These are phyloP conservation scores for Capsicum pubescens DNA, from an alignment of 257 asterid species.

Conservation along the genomic window DNA sequence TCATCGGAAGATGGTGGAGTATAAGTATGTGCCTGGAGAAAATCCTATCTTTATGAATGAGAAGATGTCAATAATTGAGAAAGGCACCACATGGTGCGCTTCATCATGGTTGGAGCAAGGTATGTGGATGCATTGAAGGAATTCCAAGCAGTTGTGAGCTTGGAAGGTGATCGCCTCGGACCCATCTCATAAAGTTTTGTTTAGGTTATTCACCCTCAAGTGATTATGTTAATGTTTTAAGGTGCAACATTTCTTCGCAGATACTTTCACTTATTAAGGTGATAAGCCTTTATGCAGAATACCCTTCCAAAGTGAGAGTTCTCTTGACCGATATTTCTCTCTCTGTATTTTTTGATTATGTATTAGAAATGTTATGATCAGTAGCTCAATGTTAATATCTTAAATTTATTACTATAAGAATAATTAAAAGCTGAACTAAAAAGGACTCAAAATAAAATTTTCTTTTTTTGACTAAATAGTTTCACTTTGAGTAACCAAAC, in stretches of 20 bases:
- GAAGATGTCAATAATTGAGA: slow-evolving; percentile 50
- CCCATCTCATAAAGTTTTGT: slow-evolving; percentile 28
- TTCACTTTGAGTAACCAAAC: not conserved
- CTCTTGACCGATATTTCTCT: not conserved
- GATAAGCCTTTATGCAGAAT: not conserved
- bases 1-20: slow-evolving; percentile 63
- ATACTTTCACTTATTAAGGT: slow-evolving; percentile 2
- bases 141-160: slow-evolving; percentile 64
- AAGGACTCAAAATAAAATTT: not conserved
- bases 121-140: slow-evolving; percentile 72
- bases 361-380: not conserved
- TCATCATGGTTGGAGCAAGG: slow-evolving; percentile 63
- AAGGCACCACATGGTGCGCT: slow-evolving; percentile 50
- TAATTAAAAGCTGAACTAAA: slow-evolving; percentile 2
- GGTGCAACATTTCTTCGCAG: not conserved
- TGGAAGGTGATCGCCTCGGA: slow-evolving; percentile 81
- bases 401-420: not conserved
- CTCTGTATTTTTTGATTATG: not conserved
- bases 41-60: slow-evolving; percentile 57
- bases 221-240: not conserved
- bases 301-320: not conserved
- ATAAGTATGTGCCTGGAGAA: slow-evolving; percentile 63
- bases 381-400: not conserved
- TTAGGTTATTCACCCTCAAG: not conserved
- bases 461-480: not conserved